Base-by-base conservation (phyloP, 805 yeast species). In the Monosporozyma siamensis region DNA sequence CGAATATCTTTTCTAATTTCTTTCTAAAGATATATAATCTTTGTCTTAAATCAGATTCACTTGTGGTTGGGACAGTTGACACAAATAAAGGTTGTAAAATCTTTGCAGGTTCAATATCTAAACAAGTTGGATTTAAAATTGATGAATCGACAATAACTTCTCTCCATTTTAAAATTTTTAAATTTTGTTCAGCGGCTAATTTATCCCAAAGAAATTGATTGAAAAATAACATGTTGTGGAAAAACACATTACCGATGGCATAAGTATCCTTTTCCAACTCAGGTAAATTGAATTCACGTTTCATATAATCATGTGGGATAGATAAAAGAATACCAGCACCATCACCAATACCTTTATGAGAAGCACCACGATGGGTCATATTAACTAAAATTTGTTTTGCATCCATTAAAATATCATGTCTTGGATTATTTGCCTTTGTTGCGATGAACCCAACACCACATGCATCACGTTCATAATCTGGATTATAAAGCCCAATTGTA, bases 291-390 rank as follows among this genome's bases (percentile, higher is more conserved):
- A 89, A 89, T 68, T 90, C 97, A 63, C 90, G 78, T 46, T 66
- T 65, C 72, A 90, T 78, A 63, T 92, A 86, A 50, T 76, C 79
- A 67, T 89, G 96, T 27, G 97, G 96, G 48, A 90, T 78, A 24
- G 95, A 82, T 40, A 92, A 77, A 77, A 90, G 78, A 48, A 90
- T 87, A 64, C 98, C 98, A 22, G 98, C 98, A 66, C 98, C 98
- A 62, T 90, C 98, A 66, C 98, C 98, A 63, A 90, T 96, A 18
- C 97, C 95, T 59, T 89, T 95, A 1, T 95, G 95, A 47, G 89
- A 96, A 32, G 97, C 97, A 61, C 98, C 98, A 69, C 98, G 79
- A 66, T 90, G 98, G 48, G 97, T 85, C 98, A 90, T 92, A 68
- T 92, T 90, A 70, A 97, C 89, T 43, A 90, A 77, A 56, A 90